Evolutionary conservation across 345 rosid genomes (phyloP).

Genomic region (Geranium rotundifolium): DNA sequence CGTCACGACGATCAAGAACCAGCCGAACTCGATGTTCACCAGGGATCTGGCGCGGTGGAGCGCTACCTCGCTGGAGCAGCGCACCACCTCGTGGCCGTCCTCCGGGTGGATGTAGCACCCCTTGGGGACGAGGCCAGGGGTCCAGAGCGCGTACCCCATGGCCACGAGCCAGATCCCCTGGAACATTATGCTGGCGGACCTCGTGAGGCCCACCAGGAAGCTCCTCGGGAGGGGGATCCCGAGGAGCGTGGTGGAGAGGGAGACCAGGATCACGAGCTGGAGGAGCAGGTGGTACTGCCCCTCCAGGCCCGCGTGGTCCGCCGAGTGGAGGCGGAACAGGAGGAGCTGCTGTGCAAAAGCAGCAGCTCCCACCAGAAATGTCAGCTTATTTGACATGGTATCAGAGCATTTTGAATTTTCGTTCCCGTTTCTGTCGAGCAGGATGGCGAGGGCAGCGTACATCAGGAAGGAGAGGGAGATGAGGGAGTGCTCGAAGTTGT

Average conservation of each 20-base stretch:
- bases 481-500: slow-evolving; percentile 72
- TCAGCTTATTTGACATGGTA: slow-evolving; percentile 11
- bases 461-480: slow-evolving; percentile 58
- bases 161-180: slow-evolving; percentile 71
- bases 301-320: slow-evolving; percentile 75
- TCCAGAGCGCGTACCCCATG: slow-evolving; percentile 76
- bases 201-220: slow-evolving; percentile 55
- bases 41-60: slow-evolving; percentile 67
- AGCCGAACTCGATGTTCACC: slow-evolving; percentile 61
- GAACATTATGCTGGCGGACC: slow-evolving; percentile 52
- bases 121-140: slow-evolving; percentile 47
- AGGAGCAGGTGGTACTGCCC: slow-evolving; percentile 76
- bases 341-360: slow-evolving; percentile 66
- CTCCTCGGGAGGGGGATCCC: slow-evolving; percentile 50
- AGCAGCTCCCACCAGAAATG: slow-evolving; percentile 41
- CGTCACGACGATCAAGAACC: slow-evolving; percentile 36
- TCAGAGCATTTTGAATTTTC: slow-evolving; percentile 3
- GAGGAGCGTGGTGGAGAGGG: slow-evolving; percentile 48
- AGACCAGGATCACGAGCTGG: slow-evolving; percentile 41
- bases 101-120: slow-evolving; percentile 53
- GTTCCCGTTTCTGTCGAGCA: slow-evolving; percentile 24
- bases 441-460: slow-evolving; percentile 44
- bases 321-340: slow-evolving; percentile 68
- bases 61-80: slow-evolving; percentile 40
- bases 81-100: slow-evolving; percentile 56